These are phyloP conservation scores for Dothistroma septosporum DNA, from an alignment of 2,329 filamentous ascomycete species.

Conservation along the genomic window DNA sequence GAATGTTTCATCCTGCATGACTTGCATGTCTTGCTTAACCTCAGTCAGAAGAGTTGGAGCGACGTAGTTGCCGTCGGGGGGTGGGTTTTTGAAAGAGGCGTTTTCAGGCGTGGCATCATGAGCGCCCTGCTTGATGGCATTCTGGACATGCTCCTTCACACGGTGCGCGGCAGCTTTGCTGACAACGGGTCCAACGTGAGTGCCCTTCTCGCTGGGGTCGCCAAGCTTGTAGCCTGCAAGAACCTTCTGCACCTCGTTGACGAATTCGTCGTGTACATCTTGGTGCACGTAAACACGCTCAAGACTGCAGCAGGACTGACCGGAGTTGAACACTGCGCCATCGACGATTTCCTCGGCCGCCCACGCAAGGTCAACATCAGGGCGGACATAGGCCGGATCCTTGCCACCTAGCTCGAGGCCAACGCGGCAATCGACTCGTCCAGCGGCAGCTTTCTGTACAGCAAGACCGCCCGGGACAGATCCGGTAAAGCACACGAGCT, in stretches of 20 bases:
- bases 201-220: constrained; percentile 75
- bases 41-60: constrained; percentile 76
- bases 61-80: constrained; percentile 80
- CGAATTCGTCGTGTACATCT: constrained; percentile 76
- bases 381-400: constrained; percentile 83
- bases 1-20: constrained; percentile 95
- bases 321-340: constrained; percentile 94
- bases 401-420: constrained; percentile 92
- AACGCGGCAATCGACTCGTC: constrained; percentile 73
- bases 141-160: constrained; percentile 74
- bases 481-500: constrained; percentile 87
- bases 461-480: constrained; percentile 83
- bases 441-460: constrained; percentile 78
- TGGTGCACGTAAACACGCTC: constrained; percentile 90
- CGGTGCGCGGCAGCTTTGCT: constrained; percentile 72
- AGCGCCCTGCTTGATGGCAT: constrained; percentile 79
- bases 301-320: constrained; percentile 93
- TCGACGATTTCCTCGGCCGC: constrained; percentile 93
- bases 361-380: constrained; percentile 84
- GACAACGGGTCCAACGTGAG: constrained; percentile 83
- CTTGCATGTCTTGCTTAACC: constrained; percentile 75
- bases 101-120: constrained; percentile 81
- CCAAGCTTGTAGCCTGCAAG: constrained; percentile 76
- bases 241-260: constrained; percentile 73
- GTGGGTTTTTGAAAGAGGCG: constrained; percentile 66